Evolutionary conservation across 805 yeast species (phyloP).

Genomic region (Debaryomyces maramus): DNA sequence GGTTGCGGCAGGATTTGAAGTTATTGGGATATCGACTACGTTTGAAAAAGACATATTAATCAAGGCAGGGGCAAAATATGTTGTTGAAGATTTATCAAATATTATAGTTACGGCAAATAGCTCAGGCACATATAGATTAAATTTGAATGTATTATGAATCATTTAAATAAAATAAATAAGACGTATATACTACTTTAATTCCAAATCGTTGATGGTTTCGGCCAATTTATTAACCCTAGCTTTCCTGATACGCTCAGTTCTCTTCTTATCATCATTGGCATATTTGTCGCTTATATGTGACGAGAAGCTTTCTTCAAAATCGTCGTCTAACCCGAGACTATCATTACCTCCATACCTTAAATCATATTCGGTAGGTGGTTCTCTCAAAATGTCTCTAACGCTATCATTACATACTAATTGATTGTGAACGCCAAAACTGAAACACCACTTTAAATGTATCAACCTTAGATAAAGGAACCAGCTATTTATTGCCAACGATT

Average conservation of each 20-base stretch:
- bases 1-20: constrained; percentile 17
- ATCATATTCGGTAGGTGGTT: constrained; percentile 29
- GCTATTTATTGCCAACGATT: constrained; percentile 45
- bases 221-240: constrained; percentile 36
- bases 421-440: constrained; percentile 51
- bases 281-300: constrained; percentile 16
- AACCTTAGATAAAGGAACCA: constrained; percentile 53
- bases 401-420: constrained; percentile 43
- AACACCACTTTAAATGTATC: constrained; percentile 50
- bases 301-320: constrained; percentile 4
- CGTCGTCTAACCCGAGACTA: constrained; percentile 12
- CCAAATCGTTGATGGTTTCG: constrained; percentile 32
- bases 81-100: constrained; percentile 16
- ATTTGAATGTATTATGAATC: not conserved
- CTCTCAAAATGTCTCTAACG: constrained; percentile 37
- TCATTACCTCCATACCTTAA: constrained; percentile 18
- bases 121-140: not conserved
- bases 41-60: constrained; percentile 14
- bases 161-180: constrained; percentile 2
- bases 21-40: constrained; percentile 20
- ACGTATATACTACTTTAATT: constrained; percentile 10
- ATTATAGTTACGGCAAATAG: constrained; percentile 2
- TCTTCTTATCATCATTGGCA: constrained; percentile 30
- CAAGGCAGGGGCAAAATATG: constrained; percentile 18
- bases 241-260: constrained; percentile 36